These are phyloP conservation scores for Intubia oerlemansii DNA, from an alignment of 2,329 filamentous ascomycete genomes.

Conservation along the genomic window DNA sequence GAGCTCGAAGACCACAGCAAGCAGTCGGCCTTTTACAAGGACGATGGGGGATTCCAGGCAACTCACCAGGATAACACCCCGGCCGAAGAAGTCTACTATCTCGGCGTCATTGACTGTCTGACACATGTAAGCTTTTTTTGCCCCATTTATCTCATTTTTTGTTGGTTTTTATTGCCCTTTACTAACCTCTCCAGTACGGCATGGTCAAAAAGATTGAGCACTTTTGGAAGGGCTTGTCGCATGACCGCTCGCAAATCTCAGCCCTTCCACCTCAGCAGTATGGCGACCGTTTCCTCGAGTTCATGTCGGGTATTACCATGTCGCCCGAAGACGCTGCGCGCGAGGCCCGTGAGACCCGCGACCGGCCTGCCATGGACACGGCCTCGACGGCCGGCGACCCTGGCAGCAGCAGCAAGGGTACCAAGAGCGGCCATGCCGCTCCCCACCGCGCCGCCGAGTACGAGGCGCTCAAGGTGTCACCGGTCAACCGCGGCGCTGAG, in stretches of 20 bases:
- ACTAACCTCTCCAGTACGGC: constrained; percentile 45
- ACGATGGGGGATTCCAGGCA: constrained; percentile 81
- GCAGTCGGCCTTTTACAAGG: constrained; percentile 70
- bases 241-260: constrained; percentile 72
- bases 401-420: constrained; percentile 9
- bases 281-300: constrained; percentile 81
- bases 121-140: constrained; percentile 54
- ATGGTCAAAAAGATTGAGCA: constrained; percentile 88
- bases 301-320: constrained; percentile 80
- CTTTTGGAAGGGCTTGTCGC: constrained; percentile 85
- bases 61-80: constrained; percentile 75
- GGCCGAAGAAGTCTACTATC: constrained; percentile 88
- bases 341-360: constrained; percentile 35
- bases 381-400: constrained; percentile 12
- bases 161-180: constrained; percentile 1
- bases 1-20: constrained; percentile 61
- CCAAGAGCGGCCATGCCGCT: constrained; percentile 13
- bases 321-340: constrained; percentile 55
- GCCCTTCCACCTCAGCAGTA: constrained; percentile 80
- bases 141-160: neutral
- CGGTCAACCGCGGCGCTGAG: neutral
- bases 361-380: constrained; percentile 9
- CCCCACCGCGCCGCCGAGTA: constrained; percentile 19
- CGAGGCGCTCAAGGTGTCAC: constrained; percentile 13
- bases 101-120: constrained; percentile 94